Percentiles rank a stretch among this genome's conserved stretches.
Conservation (phyloP, 2,329 filamentous ascomycete species). For the Arthrinium phaeospermum region DNA sequence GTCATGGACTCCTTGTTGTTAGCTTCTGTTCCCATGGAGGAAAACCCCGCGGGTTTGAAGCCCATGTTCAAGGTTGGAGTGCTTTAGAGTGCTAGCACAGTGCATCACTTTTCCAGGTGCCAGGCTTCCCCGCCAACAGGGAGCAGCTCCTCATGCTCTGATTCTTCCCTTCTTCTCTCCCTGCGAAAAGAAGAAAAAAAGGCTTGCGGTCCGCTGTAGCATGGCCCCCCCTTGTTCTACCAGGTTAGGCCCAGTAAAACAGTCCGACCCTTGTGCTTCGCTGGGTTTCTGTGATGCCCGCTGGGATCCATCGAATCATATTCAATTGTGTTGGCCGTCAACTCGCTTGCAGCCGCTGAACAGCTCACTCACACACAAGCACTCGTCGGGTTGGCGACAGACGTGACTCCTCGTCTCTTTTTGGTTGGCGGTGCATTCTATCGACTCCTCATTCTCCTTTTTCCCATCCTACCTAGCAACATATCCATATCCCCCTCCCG, state of each 20-base stretch:
- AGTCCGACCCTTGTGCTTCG: slow-evolving; percentile 12
- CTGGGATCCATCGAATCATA: slow-evolving; percentile 35
- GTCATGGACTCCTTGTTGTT: background rate
- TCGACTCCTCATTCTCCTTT: slow-evolving; percentile 11
- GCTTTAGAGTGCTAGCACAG: background rate
- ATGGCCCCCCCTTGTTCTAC: slow-evolving; percentile 2
- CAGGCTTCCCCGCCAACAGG: slow-evolving; percentile 14
- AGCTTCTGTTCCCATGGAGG: background rate
- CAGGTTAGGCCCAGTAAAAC: slow-evolving; percentile 20
- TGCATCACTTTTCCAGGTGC: background rate
- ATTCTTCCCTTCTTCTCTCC: background rate
- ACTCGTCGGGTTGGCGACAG: slow-evolving; percentile 4
- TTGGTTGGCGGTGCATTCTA: background rate
- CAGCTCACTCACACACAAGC: background rate
- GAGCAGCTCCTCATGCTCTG: background rate
- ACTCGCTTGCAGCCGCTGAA: slow-evolving; percentile 35
- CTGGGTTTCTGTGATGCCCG: slow-evolving; percentile 15
- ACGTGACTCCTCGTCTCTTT: slow-evolving; percentile 5
- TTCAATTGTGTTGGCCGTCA: slow-evolving; percentile 38
- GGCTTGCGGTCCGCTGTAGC: background rate
- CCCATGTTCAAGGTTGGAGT: background rate
- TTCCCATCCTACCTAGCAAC: background rate
- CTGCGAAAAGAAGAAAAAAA: slow-evolving; percentile 8
- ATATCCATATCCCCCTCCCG: background rate
- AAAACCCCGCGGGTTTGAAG: slow-evolving; percentile 10